These are phyloP conservation scores for Diospyros kaki DNA, from an alignment of 148 eudicot species.

Conservation along the genomic window DNA sequence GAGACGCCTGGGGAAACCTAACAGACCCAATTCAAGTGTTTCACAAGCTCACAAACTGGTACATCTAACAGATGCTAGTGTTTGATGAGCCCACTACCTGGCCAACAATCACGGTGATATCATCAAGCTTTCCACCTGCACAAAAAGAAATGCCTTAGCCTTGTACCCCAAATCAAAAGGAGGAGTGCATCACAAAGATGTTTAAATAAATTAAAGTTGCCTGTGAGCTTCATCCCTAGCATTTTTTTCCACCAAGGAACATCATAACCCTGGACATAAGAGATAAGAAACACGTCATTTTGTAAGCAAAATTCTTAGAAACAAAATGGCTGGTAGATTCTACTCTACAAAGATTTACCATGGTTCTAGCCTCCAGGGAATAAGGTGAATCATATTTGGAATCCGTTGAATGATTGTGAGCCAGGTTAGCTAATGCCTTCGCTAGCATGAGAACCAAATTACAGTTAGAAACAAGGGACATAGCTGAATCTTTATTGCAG, in stretches of 20 bases:
- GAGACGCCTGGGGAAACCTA: background rate
- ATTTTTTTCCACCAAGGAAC: conserved; percentile 76
- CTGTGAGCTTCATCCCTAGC: conserved; percentile 79
- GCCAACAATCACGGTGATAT: conserved; percentile 78
- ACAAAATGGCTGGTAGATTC: background rate
- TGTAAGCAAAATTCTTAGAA: background rate
- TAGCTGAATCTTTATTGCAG: background rate
- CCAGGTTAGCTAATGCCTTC: conserved; percentile 87
- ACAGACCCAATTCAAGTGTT: too few species aligned
- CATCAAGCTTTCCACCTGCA: conserved; percentile 93
- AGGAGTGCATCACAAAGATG: background rate
- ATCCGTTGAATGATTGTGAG: conserved; percentile 69
- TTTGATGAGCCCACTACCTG: conserved; percentile 42
- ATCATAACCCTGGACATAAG: conserved; percentile 61
- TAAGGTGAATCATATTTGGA: conserved; percentile 76
- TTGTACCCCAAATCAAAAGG: background rate
- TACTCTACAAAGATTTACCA: conserved; percentile 33
- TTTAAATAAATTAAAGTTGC: conserved; percentile 20
- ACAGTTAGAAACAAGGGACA: conserved; percentile 17
- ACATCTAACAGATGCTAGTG: background rate
- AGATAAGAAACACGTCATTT: background rate
- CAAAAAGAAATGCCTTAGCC: conserved; percentile 3
- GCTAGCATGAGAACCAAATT: conserved; percentile 47
- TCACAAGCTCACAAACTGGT: too few species aligned
- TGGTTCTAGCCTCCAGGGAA: conserved; percentile 69